Evolutionary conservation across 176 grass and related monocot genomes (phyloP), one percentile per base, ranked within the genome.

Genomic region (Paspalum vaginatum): DNA sequence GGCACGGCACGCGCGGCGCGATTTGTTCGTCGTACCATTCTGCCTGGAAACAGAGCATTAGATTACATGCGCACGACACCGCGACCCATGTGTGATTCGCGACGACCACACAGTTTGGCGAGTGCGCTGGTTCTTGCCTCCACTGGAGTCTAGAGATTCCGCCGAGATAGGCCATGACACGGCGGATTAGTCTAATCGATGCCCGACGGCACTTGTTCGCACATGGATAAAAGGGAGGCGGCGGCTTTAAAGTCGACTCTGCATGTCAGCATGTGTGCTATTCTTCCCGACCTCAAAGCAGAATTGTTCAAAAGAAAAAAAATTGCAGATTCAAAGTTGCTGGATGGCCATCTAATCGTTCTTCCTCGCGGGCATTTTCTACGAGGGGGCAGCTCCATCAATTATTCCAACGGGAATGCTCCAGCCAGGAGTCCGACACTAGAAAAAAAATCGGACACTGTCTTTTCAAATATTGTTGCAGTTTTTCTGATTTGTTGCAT

Each of bases 81-180:
- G 64, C 41, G 60, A 78, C 83, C 72, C 44, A 16, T 25, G 17
- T 11, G 49, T 65, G 26, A 55, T 38, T 81, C 71, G 46, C 24
- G 72, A 71, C 2, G 71, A 69, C 56, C 77, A 57, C 77, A 55
- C 56, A 49, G 41, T 56, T 63, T 48, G 70, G 53, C 47, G 32
- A 60, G 76, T 88, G 86, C 86, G 81, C 77, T 81, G 84, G 58
- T 43, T 20, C 47, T 77, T 17, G 65, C 65, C 25, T 72, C 79
- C 86, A 72, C 65, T 62, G 45, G 46, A 85, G 55, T 17, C 57
- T 52, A 37, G 38, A 85, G 74, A 71, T 78, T 85, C 57, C 66
- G 16, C 42, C 48, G 51, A 53, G 51, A 53, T 67, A 11, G 11
- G 32, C 25, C 57, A 56, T 53, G 39, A 40, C 42, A 13, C 55